These are phyloP conservation scores for Medicago ruthenica DNA, from an alignment of 306 rosid genomes.

Conservation along the genomic window DNA sequence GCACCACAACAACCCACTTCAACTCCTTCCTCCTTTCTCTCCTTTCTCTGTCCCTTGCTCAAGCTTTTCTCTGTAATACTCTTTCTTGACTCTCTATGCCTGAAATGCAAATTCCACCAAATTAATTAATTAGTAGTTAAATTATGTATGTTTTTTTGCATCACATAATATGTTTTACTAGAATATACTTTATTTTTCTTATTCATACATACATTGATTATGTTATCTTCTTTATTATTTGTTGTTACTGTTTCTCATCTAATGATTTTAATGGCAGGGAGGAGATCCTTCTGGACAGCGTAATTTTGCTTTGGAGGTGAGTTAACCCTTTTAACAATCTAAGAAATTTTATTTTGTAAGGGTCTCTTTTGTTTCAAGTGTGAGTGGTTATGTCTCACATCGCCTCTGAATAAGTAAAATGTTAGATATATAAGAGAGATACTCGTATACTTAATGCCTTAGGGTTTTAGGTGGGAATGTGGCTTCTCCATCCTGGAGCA, in stretches of 20 bases:
- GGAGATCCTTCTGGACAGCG: constrained; percentile 89
- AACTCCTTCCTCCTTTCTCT: neutral
- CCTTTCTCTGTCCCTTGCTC: constrained; percentile 7
- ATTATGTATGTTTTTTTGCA: too few relatives aligned
- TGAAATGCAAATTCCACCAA: too few relatives aligned
- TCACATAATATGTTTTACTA: too few relatives aligned
- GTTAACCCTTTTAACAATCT: constrained; percentile 4
- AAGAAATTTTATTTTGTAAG: too few relatives aligned
- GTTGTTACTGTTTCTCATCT: neutral
- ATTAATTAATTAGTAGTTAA: neutral
- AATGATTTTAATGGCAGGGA: constrained; percentile 44
- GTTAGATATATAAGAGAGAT: too few relatives aligned
- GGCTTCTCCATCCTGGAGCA: too few relatives aligned
- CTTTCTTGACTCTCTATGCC: neutral
- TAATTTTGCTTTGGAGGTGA: constrained; percentile 74
- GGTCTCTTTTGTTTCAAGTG: too few relatives aligned
- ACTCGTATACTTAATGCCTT: too few relatives aligned
- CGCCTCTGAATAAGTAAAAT: too few relatives aligned
- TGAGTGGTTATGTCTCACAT: too few relatives aligned
- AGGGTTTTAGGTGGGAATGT: too few relatives aligned
- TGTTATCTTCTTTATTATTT: neutral
- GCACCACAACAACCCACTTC: neutral
- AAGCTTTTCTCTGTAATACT: constrained; percentile 10
- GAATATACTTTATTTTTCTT: neutral
- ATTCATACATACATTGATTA: neutral